phyloP scores from a whole-genome alignment of 495 filamentous ascomycete genomes.

The Xylaria nigripes region DNA sequence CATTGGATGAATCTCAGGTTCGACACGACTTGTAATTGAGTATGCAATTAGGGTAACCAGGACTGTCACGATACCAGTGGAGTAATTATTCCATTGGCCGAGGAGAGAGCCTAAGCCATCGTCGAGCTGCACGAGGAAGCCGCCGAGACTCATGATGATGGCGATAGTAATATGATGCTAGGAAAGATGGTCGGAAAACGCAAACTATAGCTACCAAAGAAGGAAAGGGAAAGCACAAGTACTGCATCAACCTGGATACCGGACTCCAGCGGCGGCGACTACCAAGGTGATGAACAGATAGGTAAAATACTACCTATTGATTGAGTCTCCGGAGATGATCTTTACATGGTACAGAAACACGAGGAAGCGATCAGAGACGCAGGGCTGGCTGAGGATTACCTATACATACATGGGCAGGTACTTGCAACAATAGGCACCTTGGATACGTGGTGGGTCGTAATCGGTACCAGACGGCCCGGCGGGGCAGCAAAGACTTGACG shows the following conservation, averaged over 20 bases:
- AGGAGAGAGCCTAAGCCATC: constrained; percentile 57
- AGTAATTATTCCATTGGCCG: constrained; percentile 71
- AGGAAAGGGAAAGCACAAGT: neutral
- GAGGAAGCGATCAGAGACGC: constrained; percentile 8
- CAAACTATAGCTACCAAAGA: neutral
- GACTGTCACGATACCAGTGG: constrained; percentile 54
- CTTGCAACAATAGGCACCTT: neutral
- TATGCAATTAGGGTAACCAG: constrained; percentile 48
- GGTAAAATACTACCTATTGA: neutral
- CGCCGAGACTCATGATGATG: constrained; percentile 44
- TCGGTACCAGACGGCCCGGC: too few species aligned
- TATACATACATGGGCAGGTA: neutral
- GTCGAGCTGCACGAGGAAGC: constrained; percentile 55
- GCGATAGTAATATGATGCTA: neutral
- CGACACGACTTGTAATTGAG: constrained; percentile 41
- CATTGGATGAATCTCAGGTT: constrained; percentile 87
- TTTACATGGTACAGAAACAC: constrained; percentile 4
- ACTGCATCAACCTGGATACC: constrained; percentile 1
- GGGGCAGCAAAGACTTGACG: too few species aligned
- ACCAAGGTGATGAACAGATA: neutral
- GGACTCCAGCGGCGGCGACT: neutral
- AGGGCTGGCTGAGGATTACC: neutral
- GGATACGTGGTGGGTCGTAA: too few species aligned
- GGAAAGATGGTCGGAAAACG: neutral
- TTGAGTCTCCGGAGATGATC: neutral